These are phyloP conservation scores for Capsicum pubescens DNA, from an alignment of 257 asterid species.

Conservation along the genomic window DNA sequence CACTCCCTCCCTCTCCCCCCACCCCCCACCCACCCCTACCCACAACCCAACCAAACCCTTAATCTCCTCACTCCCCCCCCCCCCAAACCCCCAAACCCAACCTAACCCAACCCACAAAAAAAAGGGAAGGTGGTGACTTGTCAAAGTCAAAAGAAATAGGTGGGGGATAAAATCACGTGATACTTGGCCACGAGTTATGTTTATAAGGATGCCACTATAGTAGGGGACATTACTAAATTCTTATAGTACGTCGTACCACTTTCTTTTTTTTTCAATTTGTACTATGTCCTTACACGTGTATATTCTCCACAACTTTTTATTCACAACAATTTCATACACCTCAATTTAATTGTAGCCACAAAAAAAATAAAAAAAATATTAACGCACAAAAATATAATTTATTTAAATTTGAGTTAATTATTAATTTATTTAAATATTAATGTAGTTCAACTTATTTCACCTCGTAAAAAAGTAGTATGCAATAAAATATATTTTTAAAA, in stretches of 20 bases:
- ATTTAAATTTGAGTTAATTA: background rate
- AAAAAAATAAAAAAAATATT: background rate
- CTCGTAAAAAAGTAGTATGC: too few relatives aligned
- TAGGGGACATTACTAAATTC: slow-evolving; percentile 24
- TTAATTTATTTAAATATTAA: too few relatives aligned
- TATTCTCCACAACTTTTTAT: background rate
- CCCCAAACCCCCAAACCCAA: too few relatives aligned
- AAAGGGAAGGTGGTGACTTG: too few relatives aligned
- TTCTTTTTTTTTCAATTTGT: background rate
- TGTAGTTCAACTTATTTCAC: too few relatives aligned
- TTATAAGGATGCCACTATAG: slow-evolving; percentile 25
- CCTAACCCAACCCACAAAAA: too few relatives aligned
- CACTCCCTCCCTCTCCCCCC: too few relatives aligned
- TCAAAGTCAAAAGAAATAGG: background rate
- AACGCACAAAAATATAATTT: background rate
- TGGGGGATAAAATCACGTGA: slow-evolving; percentile 36
- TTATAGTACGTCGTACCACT: slow-evolving; percentile 29
- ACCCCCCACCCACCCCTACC: too few relatives aligned
- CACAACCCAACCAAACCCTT: too few relatives aligned
- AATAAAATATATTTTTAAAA: too few relatives aligned
- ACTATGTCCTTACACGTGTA: background rate
- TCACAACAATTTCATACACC: background rate
- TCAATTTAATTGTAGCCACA: background rate
- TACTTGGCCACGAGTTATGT: slow-evolving; percentile 34
- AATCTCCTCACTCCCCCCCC: too few relatives aligned